These are phyloP conservation scores for Lactarius akahatsu DNA, from an alignment of 768 basidiomycete species.

Conservation along the genomic window DNA sequence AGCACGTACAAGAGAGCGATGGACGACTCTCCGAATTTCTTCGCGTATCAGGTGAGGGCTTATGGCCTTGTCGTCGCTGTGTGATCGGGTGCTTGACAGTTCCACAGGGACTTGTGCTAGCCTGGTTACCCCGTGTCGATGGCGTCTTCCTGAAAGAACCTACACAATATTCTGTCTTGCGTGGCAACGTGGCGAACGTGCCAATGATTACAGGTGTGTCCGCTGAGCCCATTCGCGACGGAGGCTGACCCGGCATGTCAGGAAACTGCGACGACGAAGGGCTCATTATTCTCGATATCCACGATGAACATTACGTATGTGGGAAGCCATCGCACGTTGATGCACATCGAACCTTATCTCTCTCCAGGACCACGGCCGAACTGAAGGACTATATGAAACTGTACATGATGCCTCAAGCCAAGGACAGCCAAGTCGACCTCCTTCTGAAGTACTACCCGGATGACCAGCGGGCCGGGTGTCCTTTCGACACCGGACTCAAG, in stretches of 20 bases:
- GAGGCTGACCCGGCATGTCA: constrained; percentile 22
- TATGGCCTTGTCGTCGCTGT: too few species aligned
- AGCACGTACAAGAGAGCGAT: constrained; percentile 36
- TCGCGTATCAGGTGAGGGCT: constrained; percentile 37
- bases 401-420: constrained; percentile 32
- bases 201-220: constrained; percentile 30
- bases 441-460: constrained; percentile 31
- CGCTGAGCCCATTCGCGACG: neutral
- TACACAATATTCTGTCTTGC: constrained; percentile 30
- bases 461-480: constrained; percentile 21
- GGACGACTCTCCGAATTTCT: constrained; percentile 36
- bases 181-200: constrained; percentile 29
- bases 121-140: constrained; percentile 34
- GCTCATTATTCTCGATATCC: constrained; percentile 42
- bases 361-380: constrained; percentile 7
- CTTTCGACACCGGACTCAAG: constrained; percentile 27
- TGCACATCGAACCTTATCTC: neutral
- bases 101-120: constrained; percentile 30
- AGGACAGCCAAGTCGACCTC: constrained; percentile 24
- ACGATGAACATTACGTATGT: constrained; percentile 36
- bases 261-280: constrained; percentile 62
- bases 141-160: constrained; percentile 32
- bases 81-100: neutral
- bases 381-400: constrained; percentile 22
- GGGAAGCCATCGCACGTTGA: neutral